Percentiles rank a stretch among this genome's conserved stretches.
Conservation (phyloP, 129 eudicot genomes). For the Deinandra increscens region DNA sequence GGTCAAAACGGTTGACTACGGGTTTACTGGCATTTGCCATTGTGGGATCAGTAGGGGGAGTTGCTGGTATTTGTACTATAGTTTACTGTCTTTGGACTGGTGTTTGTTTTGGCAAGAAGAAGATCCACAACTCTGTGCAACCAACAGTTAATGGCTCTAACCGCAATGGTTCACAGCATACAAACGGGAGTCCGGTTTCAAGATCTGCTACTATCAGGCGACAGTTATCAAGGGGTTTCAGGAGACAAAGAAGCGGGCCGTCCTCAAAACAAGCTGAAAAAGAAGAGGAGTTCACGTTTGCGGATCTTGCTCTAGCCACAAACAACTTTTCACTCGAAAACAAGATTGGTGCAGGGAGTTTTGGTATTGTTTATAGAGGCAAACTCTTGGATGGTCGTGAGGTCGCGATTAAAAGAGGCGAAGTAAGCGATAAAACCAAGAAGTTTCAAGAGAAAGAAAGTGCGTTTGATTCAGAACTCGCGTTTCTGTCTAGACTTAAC, state of each 20-base stretch:
- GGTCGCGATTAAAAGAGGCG: slow-evolving; percentile 57
- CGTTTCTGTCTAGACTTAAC: slow-evolving; percentile 44
- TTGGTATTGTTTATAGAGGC: slow-evolving; percentile 54
- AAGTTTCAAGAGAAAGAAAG: slow-evolving; percentile 46
- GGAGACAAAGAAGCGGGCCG: slow-evolving; percentile 42
- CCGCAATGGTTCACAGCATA: slow-evolving; percentile 35
- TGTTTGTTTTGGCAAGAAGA: slow-evolving; percentile 75
- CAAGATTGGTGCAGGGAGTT: slow-evolving; percentile 60
- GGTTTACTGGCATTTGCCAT: slow-evolving; percentile 37
- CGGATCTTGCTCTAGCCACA: slow-evolving; percentile 49
- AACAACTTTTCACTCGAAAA: slow-evolving; percentile 41
- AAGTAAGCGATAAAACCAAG: slow-evolving; percentile 24
- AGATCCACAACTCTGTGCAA: slow-evolving; percentile 86
- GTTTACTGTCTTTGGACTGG: slow-evolving; percentile 39
- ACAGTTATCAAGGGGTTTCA: slow-evolving; percentile 44
- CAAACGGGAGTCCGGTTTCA: slow-evolving; percentile 58
- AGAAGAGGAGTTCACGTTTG: slow-evolving; percentile 44
- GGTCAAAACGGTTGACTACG: slow-evolving; percentile 18
- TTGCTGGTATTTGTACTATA: slow-evolving; percentile 40
- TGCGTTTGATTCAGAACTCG: slow-evolving; percentile 56
- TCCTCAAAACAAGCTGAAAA: slow-evolving; percentile 45
- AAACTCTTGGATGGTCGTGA: slow-evolving; percentile 48
- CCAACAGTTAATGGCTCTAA: slow-evolving; percentile 64
- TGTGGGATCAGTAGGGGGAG: slow-evolving; percentile 48
- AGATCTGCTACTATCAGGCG: slow-evolving; percentile 77